Conservation (phyloP, 371 early-diverging fungal genomes). For the Mortierella sp. region DNA sequence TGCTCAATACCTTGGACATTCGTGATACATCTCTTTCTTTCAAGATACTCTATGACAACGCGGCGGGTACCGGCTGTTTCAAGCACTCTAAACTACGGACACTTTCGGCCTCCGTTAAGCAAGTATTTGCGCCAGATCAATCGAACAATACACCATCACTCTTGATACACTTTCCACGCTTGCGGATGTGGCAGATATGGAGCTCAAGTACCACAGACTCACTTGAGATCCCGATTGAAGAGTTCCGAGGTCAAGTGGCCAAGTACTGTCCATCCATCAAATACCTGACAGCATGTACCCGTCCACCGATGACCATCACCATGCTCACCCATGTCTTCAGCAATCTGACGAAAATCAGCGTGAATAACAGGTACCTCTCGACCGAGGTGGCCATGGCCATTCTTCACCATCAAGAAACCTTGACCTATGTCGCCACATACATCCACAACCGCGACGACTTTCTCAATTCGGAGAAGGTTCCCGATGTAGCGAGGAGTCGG, state of each 20-base stretch:
- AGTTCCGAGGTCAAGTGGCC: not conserved
- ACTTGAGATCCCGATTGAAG: not conserved
- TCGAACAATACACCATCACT: not conserved
- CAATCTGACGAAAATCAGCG: not conserved
- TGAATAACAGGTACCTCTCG: not conserved
- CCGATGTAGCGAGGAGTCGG: not conserved
- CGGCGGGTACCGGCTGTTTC: not conserved
- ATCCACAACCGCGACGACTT: not conserved
- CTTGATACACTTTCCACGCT: not conserved
- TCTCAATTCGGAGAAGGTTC: not conserved
- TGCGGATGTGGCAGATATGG: not conserved
- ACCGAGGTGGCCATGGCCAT: constrained; percentile 5
- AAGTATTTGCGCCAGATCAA: not conserved
- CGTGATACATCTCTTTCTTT: not conserved
- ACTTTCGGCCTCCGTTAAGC: not conserved
- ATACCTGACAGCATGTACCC: too few relatives aligned
- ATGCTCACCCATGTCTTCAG: not conserved
- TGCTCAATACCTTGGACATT: not conserved
- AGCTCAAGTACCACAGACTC: not conserved
- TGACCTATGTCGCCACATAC: not conserved
- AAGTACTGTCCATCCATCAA: not conserved
- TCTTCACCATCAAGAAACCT: not conserved
- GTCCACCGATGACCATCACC: not conserved
- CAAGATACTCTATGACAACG: not conserved
- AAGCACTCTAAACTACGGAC: not conserved